Evolutionary conservation across 129 eudicot genomes (phyloP), one percentile per base, ranked within the genome.

Genomic region (Pulicaria dysenterica): DNA sequence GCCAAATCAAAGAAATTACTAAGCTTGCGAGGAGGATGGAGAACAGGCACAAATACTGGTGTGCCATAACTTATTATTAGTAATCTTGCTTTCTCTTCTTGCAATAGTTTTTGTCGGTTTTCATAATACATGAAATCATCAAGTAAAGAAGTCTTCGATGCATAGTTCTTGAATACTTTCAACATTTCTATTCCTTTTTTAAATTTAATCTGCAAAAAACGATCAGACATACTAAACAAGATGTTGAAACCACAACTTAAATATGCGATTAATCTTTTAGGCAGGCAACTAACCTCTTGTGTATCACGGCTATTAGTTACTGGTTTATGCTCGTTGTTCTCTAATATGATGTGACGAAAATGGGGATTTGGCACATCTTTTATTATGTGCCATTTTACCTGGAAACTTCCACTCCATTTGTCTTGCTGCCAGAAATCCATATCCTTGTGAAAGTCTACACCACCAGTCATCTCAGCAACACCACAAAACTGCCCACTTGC

Each of bases 381-480:
- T 15, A 94, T 79, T 11, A 94, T 73, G 82, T 90, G 99, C 99
- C 99, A 94, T 80, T 90, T 88, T 64, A 94, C 99, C 9, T 93
- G 89, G 70, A 94, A 94, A 79, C 99, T 84, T 41, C 97, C 97
- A 68, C 87, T 83, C 99, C 99, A 94, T 83, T 94, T 94, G 67
- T 94, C 99, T 83, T 94, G 99, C 91, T 94, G 99, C 99, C 99
- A 94, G 79, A 94, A 94, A 77, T 94, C 99, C 99, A 94, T 94
- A 83, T 90, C 91, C 37, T 80, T 85, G 56, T 88, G 73, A 43
- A 94, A 94, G 59, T 94, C 91, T 50, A 94, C 99, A 39, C 84
- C 83, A 13, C 97, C 97, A 45, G 69, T 86, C 99, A 94, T 94
- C 81, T 94, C 99, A 55, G 99, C 97, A 47, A 94, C 89, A 13